phyloP scores from a whole-genome alignment of 2,329 filamentous ascomycete genomes.

The Colletotrichum sojae region DNA sequence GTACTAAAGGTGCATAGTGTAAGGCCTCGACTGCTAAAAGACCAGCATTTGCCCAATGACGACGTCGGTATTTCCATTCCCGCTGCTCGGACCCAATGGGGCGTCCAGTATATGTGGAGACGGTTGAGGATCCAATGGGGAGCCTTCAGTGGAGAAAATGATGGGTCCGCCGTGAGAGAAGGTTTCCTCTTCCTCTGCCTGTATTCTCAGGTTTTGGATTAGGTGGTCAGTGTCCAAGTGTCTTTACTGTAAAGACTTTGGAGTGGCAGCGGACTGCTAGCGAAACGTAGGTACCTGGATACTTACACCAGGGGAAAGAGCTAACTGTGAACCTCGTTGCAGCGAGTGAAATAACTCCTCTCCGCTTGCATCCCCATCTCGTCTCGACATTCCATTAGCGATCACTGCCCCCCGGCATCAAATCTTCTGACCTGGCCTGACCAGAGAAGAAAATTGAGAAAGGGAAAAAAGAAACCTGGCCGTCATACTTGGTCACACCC shows the following conservation, averaged over 20 bases:
- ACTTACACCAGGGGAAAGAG: too few relatives aligned
- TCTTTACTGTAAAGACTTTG: too few relatives aligned
- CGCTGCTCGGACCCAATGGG: constrained; percentile 30
- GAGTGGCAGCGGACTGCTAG: too few relatives aligned
- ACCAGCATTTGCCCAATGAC: constrained; percentile 29
- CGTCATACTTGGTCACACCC: neutral
- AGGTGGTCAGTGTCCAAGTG: too few relatives aligned
- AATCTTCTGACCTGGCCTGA: neutral
- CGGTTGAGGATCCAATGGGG: neutral
- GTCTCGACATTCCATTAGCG: constrained; percentile 40
- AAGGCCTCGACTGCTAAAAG: neutral
- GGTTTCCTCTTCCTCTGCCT: too few relatives aligned
- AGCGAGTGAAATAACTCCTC: too few relatives aligned
- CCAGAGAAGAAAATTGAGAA: neutral
- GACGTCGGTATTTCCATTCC: constrained; percentile 29
- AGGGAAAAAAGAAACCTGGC: neutral
- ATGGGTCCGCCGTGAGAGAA: too few relatives aligned
- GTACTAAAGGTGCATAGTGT: too few relatives aligned
- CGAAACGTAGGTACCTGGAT: too few relatives aligned
- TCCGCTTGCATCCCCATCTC: constrained; percentile 13
- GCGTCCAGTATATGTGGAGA: neutral
- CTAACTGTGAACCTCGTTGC: too few relatives aligned
- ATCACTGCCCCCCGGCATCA: neutral
- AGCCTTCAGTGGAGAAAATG: neutral
- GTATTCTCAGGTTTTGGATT: too few relatives aligned